A percentile compares a stretch with the other conserved stretches of the same genome.
Evolutionary conservation across 2,329 filamentous ascomycete species (phyloP).

Genomic region (Tolypocladium tropicale): DNA sequence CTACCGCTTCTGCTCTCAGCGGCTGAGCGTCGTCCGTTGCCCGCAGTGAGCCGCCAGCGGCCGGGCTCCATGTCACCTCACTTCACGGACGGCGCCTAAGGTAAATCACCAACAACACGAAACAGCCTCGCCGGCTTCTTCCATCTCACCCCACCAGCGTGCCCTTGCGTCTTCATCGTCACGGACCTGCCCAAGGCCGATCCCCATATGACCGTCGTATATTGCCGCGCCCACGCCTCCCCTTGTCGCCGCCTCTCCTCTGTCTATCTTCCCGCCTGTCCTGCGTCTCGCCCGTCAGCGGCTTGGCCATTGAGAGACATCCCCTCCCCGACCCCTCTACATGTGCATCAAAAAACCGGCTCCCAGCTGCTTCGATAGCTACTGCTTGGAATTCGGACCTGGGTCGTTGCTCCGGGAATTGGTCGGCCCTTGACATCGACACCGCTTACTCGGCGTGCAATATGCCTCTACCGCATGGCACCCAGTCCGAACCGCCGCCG

Average conservation of each 20-base stretch:
- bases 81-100: background rate
- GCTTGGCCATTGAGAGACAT: background rate
- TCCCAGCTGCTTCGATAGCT: background rate
- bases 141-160: background rate
- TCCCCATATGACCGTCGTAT: background rate
- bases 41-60: background rate
- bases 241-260: background rate
- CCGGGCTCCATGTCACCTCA: too few species aligned
- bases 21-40: too few species aligned
- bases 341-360: background rate
- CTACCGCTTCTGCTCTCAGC: too few species aligned
- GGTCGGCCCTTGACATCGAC: background rate
- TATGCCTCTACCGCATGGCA: constrained; percentile 21
- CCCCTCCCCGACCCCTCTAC: background rate
- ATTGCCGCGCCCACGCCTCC: background rate
- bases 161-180: background rate
- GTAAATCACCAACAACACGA: too few species aligned
- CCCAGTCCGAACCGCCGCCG: constrained; percentile 17
- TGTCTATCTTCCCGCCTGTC: background rate
- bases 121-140: background rate
- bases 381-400: too few species aligned
- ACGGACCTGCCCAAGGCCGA: background rate
- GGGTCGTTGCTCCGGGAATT: background rate
- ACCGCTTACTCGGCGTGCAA: constrained; percentile 6
- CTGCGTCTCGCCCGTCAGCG: background rate